Evolutionary conservation across 2,329 filamentous ascomycete genomes (phyloP), one percentile per base, ranked within the genome.

Genomic region (Elsinoe ampelina): DNA sequence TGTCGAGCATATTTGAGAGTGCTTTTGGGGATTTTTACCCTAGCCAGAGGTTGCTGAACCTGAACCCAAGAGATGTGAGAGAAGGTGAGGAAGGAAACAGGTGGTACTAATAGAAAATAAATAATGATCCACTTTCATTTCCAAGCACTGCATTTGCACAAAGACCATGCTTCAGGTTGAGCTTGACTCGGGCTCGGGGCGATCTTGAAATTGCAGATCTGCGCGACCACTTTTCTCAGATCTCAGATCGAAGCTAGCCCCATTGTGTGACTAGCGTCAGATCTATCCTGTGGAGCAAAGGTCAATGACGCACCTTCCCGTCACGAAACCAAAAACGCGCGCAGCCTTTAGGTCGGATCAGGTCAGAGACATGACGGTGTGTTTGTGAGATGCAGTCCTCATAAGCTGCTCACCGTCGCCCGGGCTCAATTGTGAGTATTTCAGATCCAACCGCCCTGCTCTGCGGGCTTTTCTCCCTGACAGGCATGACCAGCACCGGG

Each of bases 1-100:
- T 84, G 38, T 79, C 78, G 4, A 81, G 81, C 11, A 75, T 76
- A 1, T 84, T 84, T 62, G 81, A 85, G 66, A 73, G 75, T 36
- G 75, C 77, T 13, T 75, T 78, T 59, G 79, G 75, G 11, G 67
- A 67, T 5, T 75, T 76, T 34, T 75, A 78, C 58, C 81, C 81
- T 0, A 79, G 80, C 0, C 79, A 82, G 66, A 72, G 79, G 36
- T 73, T 84, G 54, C 58, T 83, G 47, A 80, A 75, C 36, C 69
- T 83, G 69, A 84, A 84, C 68, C 81, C 81, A 1, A 75, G 75
- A 57, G 75, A 74, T 34, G 72, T 76, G 61, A 78, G 75, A 60
- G 65, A 72, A 17, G 79, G 79, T 0, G 81, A 84, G 63, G 73
- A 77, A 30, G 78, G 78, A 1, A 70, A 80, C 64, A 72, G 73